Evolutionary conservation across 768 basidiomycete species (phyloP), one percentile per base, ranked within the genome.

Genomic region (Lanmaoa rubissima): DNA sequence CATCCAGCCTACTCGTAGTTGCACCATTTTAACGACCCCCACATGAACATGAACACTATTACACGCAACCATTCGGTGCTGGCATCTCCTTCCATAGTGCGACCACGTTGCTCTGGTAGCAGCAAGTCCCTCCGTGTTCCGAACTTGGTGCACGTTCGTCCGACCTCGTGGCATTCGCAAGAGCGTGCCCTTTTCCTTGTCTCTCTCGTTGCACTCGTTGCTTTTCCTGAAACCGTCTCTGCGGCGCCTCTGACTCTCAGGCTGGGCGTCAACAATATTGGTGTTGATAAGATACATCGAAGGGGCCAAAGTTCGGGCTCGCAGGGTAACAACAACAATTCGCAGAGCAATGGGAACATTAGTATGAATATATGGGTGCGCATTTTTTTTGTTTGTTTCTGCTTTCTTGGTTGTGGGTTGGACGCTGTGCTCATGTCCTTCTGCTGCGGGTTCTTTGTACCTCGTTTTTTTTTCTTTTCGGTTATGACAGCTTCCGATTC

Each of bases 301-400:
- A 58, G 56, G 31, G 14, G 6, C 7, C 49, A 47, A 14, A 14
- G 5, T 11, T 5, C 53, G 39, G 14, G 0, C 43, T 12, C 59
- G 12, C 52, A n/a, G n/a, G n/a, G n/a, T n/a, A n/a, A n/a, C n/a
- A n/a, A n/a, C n/a, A n/a, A n/a, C n/a, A n/a, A n/a, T n/a, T n/a
- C n/a, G n/a, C n/a, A n/a, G n/a, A 35, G 28, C 31, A 19, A 19
- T 19, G 49, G 58, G 21, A 54, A 53, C 17, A 55, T 69, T 19
- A 56, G 45, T 36, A 49, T 67, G 52, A 63, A 4, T 21, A 28
- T 71, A 51, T 70, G 69, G 69, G 69, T 70, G 57, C 58, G 13
- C 34, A 16, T 19, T 1, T 13, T n/a, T 12, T 38, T 11, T n/a
- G n/a, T 45, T 17, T 24, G 21, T 24, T 24, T 24, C 21, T 24